Evolutionary conservation across 2,329 filamentous ascomycete species (phyloP), one percentile per base, ranked within the genome.

Genomic region (Rachicladosporium sp.): DNA sequence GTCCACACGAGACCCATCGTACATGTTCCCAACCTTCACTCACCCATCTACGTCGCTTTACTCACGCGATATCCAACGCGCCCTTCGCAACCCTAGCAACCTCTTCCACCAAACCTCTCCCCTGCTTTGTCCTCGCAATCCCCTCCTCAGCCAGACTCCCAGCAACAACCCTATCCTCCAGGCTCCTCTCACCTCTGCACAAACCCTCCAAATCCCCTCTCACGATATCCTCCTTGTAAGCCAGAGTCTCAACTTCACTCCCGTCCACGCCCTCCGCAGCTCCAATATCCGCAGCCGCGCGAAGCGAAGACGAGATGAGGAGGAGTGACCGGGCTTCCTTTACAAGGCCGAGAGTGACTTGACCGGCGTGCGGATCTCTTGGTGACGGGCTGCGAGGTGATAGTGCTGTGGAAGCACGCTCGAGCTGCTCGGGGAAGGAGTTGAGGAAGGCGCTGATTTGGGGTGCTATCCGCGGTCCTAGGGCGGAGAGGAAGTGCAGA

Each of bases 391-490:
- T 71, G 61, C 13, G 75, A 67, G 29, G 74, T 66, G 84, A 80
- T 45, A 96, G 78, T 1, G 82, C 74, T 37, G 78, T 74, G 6
- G 81, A 73, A 9, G 84, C 84, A 23, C 83, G 76, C 32, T 67
- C 63, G 7, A 98, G 70, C 43, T 96, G 78, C 35, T 78, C 73
- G 8, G 84, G 80, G 59, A 94, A 98, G 56, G 87, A 82, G 55
- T 93, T 93, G 21, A 98, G 70, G 56, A 96, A 93, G 42, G 80
- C 79, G 0, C 82, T 76, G 4, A 96, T 76, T 59, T 98, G 91
- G 0, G 80, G 76, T 0, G 87, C 88, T 35, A 93, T 77, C 2
- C 84, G 82, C 1, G 78, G 73, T 8, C 87, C 86, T 11, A 98
- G 76, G 8, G 83, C 78, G 43, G 81, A 77, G 12, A 98, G 73